Conservation (phyloP, 192 early-diverging fungal genomes). For the Coemansia sp. region DNA sequence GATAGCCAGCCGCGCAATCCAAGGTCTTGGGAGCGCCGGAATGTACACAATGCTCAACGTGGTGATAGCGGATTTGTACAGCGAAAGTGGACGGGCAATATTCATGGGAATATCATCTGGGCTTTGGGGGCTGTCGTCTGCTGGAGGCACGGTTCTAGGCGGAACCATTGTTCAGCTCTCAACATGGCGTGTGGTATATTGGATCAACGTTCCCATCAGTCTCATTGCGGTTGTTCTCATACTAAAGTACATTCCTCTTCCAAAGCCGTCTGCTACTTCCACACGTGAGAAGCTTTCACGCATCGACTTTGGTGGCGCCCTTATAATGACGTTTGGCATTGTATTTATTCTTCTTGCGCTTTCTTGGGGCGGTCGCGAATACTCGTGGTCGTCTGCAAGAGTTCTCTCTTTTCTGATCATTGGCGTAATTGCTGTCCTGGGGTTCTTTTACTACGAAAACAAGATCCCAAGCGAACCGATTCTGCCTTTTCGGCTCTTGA, state of each 20-base stretch:
- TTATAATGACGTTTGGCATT: constrained; percentile 47
- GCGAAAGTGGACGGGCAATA: constrained; percentile 75
- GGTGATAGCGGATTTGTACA: constrained; percentile 83
- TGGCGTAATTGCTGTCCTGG: constrained; percentile 48
- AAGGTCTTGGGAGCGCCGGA: constrained; percentile 83
- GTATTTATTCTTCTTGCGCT: constrained; percentile 59
- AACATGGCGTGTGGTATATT: constrained; percentile 73
- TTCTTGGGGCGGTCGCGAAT: constrained; percentile 63
- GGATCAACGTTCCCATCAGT: constrained; percentile 84
- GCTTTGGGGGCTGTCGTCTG: constrained; percentile 74
- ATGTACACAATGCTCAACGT: constrained; percentile 75
- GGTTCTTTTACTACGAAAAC: constrained; percentile 65
- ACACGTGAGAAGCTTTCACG: constrained; percentile 60
- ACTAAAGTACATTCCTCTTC: constrained; percentile 62
- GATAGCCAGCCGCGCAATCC: constrained; percentile 75
- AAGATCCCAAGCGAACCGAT: constrained; percentile 61
- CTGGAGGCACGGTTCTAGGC: constrained; percentile 84
- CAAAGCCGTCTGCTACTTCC: constrained; percentile 52
- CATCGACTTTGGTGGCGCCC: constrained; percentile 62
- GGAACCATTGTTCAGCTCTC: constrained; percentile 74
- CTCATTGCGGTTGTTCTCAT: constrained; percentile 61
- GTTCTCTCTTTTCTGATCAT: constrained; percentile 58
- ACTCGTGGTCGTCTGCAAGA: constrained; percentile 64
- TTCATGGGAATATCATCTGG: constrained; percentile 79
- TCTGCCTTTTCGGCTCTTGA: constrained; percentile 61